Base-by-base conservation (phyloP, 2,329 filamentous ascomycete species). In the Plectosphaerella plurivora region DNA sequence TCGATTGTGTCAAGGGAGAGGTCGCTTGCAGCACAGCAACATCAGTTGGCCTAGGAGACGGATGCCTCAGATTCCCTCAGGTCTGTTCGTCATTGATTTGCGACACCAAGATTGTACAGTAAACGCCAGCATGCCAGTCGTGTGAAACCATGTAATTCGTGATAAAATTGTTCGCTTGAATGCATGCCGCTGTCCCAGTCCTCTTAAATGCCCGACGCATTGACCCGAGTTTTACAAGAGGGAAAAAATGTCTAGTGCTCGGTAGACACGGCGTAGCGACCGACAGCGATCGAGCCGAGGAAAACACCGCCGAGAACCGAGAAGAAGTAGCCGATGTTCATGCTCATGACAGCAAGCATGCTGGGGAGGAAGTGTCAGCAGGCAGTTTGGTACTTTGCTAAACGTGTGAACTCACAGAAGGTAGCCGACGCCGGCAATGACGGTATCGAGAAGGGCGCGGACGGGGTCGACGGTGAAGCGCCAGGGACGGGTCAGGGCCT, bases 271-370 rank as follows among this genome's bases (percentile, higher is more conserved):
- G 74, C 74, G 61, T 84, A 94, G 57, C 91, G 82, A 28, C 91
- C 91, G 55, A 94, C 79, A 0, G 83, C 80, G 44, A 97, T 71
- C 66, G 94, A 94, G 22, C 93, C 93, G n/a, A 95, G 65, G 64
- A 97, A 97, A 2, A 88, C 81, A 36, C 89, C 89, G 1, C 77
- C 85, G 7, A 94, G 77, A n/a, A 92, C 79, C 0, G 88, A 91
- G 51, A 91, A 70, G 67, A 93, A 93, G 66, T 94, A 94, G 12
- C 89, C 90, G 15, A 93, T 81, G 61, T 94, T 94, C 74, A 90
- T 83, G 1, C 89, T 92, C 90, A 94, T 96, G 65, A 95, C 88
- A 14, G 88, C 89, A 72, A 96, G 73, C 91, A 96, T 96, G 54
- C 91, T 96, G 45, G 4, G 16, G 20, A 8, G 1, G 7, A 5